Percentiles rank a stretch among this genome's conserved stretches.
Conservation (phyloP, 139 green algal genomes). For the Chlorella sp. region DNA sequence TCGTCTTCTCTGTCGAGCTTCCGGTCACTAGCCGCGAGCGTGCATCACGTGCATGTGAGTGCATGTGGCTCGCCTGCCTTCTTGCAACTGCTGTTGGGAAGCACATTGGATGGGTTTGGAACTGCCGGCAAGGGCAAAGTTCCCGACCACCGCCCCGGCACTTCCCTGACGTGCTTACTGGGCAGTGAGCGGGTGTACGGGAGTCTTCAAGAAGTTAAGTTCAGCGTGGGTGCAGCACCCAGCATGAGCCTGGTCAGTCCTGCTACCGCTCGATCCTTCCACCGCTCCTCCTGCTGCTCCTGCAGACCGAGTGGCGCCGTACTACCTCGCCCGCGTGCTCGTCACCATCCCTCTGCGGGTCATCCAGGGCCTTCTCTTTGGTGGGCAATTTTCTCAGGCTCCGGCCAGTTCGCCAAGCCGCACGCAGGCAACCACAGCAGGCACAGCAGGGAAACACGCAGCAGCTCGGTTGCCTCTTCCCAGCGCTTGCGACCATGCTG, state of each 20-base stretch:
- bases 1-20: neutral
- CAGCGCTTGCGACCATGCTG: neutral
- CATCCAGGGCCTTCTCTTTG: slow-evolving; percentile 47
- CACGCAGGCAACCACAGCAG: neutral
- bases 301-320: slow-evolving; percentile 59
- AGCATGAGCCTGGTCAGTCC: too few species aligned
- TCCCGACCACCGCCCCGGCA: too few species aligned
- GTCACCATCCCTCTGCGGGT: slow-evolving; percentile 53
- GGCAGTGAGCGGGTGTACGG: too few species aligned
- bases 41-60: neutral
- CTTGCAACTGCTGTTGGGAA: neutral
- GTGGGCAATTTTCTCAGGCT: neutral
- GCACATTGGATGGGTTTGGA: slow-evolving; percentile 32
- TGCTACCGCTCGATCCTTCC: too few species aligned
- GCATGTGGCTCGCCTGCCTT: neutral
- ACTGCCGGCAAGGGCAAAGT: too few species aligned
- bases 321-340: slow-evolving; percentile 65
- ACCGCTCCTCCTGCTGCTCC: slow-evolving; percentile 28
- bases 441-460: neutral
- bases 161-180: too few species aligned
- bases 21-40: neutral
- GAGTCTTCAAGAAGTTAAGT: too few species aligned
- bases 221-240: too few species aligned
- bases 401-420: neutral
- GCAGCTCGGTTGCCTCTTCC: neutral